Evolutionary conservation across 345 rosid species (phyloP), one percentile per base, ranked within the genome.

Genomic region (Citropsis articulata): DNA sequence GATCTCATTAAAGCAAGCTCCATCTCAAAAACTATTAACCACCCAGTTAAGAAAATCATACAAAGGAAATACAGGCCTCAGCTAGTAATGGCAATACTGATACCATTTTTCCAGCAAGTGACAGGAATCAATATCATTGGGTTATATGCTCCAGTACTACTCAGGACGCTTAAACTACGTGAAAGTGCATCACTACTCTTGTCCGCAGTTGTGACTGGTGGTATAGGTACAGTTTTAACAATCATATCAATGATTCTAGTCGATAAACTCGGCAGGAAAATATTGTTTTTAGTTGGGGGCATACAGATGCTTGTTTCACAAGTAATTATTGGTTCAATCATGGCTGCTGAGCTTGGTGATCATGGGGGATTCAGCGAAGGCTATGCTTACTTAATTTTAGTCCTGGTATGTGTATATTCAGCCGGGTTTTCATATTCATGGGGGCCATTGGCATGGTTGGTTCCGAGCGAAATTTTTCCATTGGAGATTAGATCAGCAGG

Each of bases 61-160:
- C 82, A 83, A 69, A 85, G 83, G 73, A 87, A 78, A 19, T 89
- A 91, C 31, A 83, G 91, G 83, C 94, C 97, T 22, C 96, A 89
- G 68, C 83, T 92, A 9, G 86, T 89, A 42, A 90, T 90, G 97
- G 90, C 97, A 22, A 71, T 91, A 2, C 84, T 79, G 5, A 88
- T 91, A 76, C 97, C 98, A 4, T 86, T 90, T 72, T 92, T 90
- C 81, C 94, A 91, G 61, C 91, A 89, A 69, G 91, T 91, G 38
- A 91, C 97, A 0, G 97, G 97, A 2, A 89, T 94, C 75, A 87
- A 94, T 27, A 91, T 91, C 72, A 88, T 91, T 2, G 77, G 80
- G 42, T 94, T 94, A 78, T 92, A 94, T 16, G 92, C 94, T 0
- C 97, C 97, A 4, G 75, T 93, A 45, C 80, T 91, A 19, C 89